Percentiles rank a stretch among this genome's conserved stretches.
phyloP scores from a whole-genome alignment of 345 rosid genomes.

The Citrus sp. region DNA sequence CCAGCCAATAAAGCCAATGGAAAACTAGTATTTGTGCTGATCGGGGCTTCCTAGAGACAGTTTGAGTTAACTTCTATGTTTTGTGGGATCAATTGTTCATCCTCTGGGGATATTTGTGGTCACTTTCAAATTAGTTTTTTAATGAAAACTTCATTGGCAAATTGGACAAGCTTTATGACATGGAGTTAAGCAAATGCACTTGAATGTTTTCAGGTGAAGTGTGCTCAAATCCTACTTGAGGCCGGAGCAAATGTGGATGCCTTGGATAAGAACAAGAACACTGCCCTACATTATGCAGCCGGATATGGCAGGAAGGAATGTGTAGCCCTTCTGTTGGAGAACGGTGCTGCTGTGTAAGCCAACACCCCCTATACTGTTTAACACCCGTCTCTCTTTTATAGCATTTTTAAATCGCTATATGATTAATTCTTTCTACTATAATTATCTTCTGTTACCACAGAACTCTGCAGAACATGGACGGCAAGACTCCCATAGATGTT shows the following conservation, averaged over 20 bases:
- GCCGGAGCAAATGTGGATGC: constrained; percentile 93
- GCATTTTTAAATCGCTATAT: neutral
- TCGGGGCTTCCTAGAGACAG: neutral
- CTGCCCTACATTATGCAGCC: constrained; percentile 95
- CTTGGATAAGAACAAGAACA: constrained; percentile 91
- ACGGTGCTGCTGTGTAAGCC: constrained; percentile 98
- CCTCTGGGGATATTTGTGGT: neutral
- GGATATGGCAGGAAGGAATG: constrained; percentile 98
- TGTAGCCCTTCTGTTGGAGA: constrained; percentile 81
- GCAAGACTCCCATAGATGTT: constrained; percentile 94
- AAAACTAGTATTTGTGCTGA: neutral
- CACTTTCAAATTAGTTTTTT: neutral
- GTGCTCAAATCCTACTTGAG: constrained; percentile 85
- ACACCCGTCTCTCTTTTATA: neutral
- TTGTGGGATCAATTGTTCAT: neutral
- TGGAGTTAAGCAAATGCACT: constrained; percentile 1
- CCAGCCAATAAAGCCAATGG: neutral
- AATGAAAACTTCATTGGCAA: neutral
- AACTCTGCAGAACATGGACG: constrained; percentile 92
- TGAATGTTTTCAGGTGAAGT: constrained; percentile 55
- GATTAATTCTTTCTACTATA: neutral
- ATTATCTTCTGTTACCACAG: constrained; percentile 30
- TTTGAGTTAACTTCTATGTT: neutral
- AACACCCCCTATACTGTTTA: neutral
- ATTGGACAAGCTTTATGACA: neutral